Base-by-base conservation (phyloP, 2,329 filamentous ascomycete species). In the Sclerotiophoma versabilis region DNA sequence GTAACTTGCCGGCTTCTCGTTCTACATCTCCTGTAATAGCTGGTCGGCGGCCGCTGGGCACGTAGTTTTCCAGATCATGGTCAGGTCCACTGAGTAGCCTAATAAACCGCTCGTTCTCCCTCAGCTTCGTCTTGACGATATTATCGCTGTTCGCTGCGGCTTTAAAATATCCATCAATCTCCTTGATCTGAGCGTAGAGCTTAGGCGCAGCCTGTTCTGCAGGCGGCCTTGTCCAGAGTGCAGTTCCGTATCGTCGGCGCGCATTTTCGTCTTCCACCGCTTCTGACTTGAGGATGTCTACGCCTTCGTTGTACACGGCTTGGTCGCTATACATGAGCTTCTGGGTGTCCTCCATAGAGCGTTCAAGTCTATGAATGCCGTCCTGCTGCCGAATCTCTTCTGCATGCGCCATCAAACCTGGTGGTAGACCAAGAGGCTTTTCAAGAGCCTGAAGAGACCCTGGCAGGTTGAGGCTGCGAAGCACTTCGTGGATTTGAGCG, bases 351-450 rank as follows among this genome's bases (percentile, higher is more conserved):
- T 90, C 87, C 58, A 98, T 91, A 5, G 91, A 92, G 47, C 87
- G 84, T 46, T 90, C 85, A 0, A 98, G 78, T 23, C 90, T 83
- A 50, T 89, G 87, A 26, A 96, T 80, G 0, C 92, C 93, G 68
- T 96, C 92, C 50, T 93, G 90, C 71, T 98, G 93, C 17, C 93
- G 84, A 42, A 99, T 89, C 70, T 98, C 95, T 71, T 98, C 93
- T 0, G 93, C 93, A 65, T 97, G 95, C 19, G 95, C 91, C 2
- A 92, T 84, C 2, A 99, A 77, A 14, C 87, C 90, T 0, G 92
- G 91, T 0, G 95, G 95, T 4, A 99, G 76, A 0, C 95, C 95
- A 0, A 99, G 81, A 0, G 95, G 95, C 71, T 97, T 98, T 72
- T 99, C 95, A 1, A 98, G 81, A 0, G 95, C 95, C 72, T 99